Evolutionary conservation across 805 yeast genomes (phyloP).

Genomic region (Clavispora asparagi): DNA sequence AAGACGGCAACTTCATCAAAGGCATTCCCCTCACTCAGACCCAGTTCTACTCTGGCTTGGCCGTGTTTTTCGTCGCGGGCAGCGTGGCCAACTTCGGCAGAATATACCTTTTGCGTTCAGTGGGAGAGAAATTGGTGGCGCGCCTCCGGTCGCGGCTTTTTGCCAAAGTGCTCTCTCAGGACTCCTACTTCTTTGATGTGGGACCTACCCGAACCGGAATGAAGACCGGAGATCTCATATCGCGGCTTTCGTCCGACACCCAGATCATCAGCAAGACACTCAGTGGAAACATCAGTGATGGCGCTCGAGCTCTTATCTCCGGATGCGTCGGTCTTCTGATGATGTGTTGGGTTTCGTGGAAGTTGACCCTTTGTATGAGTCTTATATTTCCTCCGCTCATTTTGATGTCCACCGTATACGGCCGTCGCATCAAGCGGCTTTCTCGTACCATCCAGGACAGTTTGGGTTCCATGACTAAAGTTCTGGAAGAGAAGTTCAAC

Average conservation of each 20-base stretch:
- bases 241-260: conserved; percentile 83
- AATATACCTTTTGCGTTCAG: conserved; percentile 64
- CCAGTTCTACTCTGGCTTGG: conserved; percentile 61
- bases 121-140: conserved; percentile 86
- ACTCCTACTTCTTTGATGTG: conserved; percentile 82
- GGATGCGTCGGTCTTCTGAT: conserved; percentile 84
- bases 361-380: conserved; percentile 77
- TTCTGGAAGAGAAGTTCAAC: conserved; percentile 84
- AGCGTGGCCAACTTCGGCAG: conserved; percentile 79
- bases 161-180: conserved; percentile 75
- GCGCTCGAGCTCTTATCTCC: conserved; percentile 76
- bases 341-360: conserved; percentile 86
- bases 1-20: conserved; percentile 20
- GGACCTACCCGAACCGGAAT: conserved; percentile 46
- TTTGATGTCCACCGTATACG: conserved; percentile 75
- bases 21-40: conserved; percentile 50
- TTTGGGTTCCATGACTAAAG: conserved; percentile 81
- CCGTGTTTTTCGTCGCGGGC: conserved; percentile 63
- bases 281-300: conserved; percentile 87
- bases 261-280: conserved; percentile 81
- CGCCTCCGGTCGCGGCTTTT: conserved; percentile 73
- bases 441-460: conserved; percentile 78
- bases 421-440: conserved; percentile 66
- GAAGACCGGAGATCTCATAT: conserved; percentile 87
- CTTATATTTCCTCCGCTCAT: conserved; percentile 80